Conservation (phyloP, 2,329 filamentous ascomycete species). For the Exophiala lecanii-corni region DNA sequence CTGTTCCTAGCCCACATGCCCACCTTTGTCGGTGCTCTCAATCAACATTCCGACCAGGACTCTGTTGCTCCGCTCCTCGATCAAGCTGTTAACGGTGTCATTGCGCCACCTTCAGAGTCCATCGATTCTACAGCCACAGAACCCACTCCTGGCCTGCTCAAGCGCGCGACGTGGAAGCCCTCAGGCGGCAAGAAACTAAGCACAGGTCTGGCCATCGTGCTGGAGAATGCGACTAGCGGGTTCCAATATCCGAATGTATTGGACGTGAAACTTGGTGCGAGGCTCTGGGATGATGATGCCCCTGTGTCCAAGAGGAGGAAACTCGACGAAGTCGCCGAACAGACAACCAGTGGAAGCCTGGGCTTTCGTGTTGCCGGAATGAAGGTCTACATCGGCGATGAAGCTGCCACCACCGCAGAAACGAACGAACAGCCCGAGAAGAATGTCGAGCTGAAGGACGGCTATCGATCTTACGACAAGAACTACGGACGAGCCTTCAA, state of each 20-base stretch:
- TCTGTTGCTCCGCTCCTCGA: constrained; percentile 39
- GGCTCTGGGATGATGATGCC: constrained; percentile 75
- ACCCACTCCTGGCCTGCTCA: constrained; percentile 20
- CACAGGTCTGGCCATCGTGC: constrained; percentile 74
- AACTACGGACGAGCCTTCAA: constrained; percentile 60
- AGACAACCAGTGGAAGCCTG: constrained; percentile 36
- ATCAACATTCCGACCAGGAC: constrained; percentile 54
- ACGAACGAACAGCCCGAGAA: constrained; percentile 33
- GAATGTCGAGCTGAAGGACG: constrained; percentile 38
- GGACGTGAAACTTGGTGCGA: constrained; percentile 83
- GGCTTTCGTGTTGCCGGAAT: constrained; percentile 64
- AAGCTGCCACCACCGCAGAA: constrained; percentile 44
- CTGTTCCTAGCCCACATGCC: constrained; percentile 79
- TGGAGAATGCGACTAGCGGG: constrained; percentile 77
- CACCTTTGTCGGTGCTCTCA: constrained; percentile 73
- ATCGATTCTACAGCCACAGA: constrained; percentile 27
- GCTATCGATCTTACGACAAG: constrained; percentile 60
- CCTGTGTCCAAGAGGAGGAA: constrained; percentile 37
- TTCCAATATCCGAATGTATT: constrained; percentile 84
- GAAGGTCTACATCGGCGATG: constrained; percentile 53
- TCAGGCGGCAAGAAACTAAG: constrained; percentile 61
- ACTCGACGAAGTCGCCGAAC: constrained; percentile 19
- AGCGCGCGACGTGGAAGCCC: constrained; percentile 37
- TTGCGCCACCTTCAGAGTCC: constrained; percentile 20
- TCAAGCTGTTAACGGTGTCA: constrained; percentile 38